Base-by-base conservation (phyloP, 805 yeast genomes). In the Kodamaea laetipori region DNA sequence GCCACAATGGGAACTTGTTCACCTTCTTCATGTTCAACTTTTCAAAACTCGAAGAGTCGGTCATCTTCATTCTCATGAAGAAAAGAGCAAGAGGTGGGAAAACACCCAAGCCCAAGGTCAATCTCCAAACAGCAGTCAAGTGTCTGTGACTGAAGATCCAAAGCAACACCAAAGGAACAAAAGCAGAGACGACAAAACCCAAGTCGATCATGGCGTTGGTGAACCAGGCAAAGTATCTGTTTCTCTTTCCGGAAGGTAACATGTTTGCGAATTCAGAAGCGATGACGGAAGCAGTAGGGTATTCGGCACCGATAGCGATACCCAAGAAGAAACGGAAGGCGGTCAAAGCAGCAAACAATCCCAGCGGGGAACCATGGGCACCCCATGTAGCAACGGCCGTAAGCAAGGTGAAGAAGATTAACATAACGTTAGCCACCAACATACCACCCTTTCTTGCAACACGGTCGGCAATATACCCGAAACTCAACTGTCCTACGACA, bases 241-340 rank as follows among this genome's bases (percentile, higher is more conserved):
- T 89, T 71, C 97, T 84, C 47, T 77, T 75, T 45, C 95, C 95
- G n/a, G 80, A 74, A 13, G 90, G 86, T 54, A 90, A 69, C 49
- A 79, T 67, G 44, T 86, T 82, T 35, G 95, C 81, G 28, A 95
- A 94, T 66, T 90, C 97, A 21, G 97, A 90, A 53, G 95, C 88
- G 26, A 95, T 95, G 16, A 90, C 92, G 7, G 96, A 84, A 36
- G 96, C 90, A 10, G 95, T 84, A 35, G 97, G 96, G 60, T 90
- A 90, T 67, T 90, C 98, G 38, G 95, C 90, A 55, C 98, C 98
- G 54, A 92, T 86, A 56, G 90, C 95, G 50, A 88, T 72, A 67
- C 98, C 98, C 41, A 90, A 69, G 66, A 90, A 83, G 64, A 87
- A 87, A 63, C 98, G 78, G 62, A 84, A 88, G 7, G 83, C 84